Conservation (phyloP, 495 filamentous ascomycete species). For the Lentithecium fluviatile region DNA sequence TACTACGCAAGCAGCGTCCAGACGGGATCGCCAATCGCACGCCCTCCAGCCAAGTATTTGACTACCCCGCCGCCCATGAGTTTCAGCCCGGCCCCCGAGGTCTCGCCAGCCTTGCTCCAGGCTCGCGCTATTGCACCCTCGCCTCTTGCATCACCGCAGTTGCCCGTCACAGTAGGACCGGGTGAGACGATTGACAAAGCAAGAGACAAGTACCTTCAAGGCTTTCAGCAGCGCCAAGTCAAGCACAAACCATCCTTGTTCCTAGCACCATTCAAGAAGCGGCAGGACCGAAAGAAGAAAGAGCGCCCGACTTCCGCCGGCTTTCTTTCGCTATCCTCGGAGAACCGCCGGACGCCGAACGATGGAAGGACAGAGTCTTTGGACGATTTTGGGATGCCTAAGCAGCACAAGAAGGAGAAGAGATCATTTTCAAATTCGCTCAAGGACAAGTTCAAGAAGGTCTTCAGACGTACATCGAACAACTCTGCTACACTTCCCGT, state of each 20-base stretch:
- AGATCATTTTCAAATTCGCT: slow-evolving; percentile 32
- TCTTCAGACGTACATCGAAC: slow-evolving; percentile 24
- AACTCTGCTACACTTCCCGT: slow-evolving; percentile 23
- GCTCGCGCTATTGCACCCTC: not conserved
- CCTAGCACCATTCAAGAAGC: slow-evolving; percentile 40
- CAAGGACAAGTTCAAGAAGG: slow-evolving; percentile 30
- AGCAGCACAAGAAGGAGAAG: slow-evolving; percentile 24
- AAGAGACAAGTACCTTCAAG: slow-evolving; percentile 40
- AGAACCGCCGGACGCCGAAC: slow-evolving; percentile 22
- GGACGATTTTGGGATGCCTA: not conserved
- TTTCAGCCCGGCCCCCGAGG: slow-evolving; percentile 15
- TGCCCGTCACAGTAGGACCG: slow-evolving; percentile 13
- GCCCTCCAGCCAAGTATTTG: slow-evolving; percentile 28
- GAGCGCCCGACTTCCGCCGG: not conserved
- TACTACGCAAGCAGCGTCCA: slow-evolving; percentile 35
- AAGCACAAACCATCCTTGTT: slow-evolving; percentile 40
- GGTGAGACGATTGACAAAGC: slow-evolving; percentile 26
- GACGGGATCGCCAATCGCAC: slow-evolving; percentile 30
- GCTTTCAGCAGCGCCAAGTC: slow-evolving; percentile 39
- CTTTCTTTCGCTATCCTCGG: slow-evolving; percentile 10
- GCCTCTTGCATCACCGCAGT: slow-evolving; percentile 10
- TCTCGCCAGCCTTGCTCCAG: not conserved
- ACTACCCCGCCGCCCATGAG: slow-evolving; percentile 21
- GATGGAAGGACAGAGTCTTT: slow-evolving; percentile 8
- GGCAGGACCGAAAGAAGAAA: slow-evolving; percentile 31